These are phyloP conservation scores for Sugiyamaella chiloensis DNA, from an alignment of 805 yeast species.

Conservation along the genomic window DNA sequence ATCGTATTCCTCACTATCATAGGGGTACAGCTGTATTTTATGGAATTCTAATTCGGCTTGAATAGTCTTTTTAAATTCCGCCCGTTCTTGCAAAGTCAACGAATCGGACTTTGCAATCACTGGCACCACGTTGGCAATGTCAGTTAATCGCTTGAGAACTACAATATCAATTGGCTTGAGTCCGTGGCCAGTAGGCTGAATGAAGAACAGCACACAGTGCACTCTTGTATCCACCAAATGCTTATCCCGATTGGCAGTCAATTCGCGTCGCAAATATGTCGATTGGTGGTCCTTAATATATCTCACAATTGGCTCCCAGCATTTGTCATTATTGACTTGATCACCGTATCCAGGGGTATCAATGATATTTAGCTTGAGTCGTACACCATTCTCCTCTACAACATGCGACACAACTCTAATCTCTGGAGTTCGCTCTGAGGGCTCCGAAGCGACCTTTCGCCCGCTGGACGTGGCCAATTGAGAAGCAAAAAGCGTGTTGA, in stretches of 20 bases:
- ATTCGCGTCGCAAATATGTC: constrained; percentile 83
- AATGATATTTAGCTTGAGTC: constrained; percentile 78
- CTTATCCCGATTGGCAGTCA: constrained; percentile 89
- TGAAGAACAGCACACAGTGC: constrained; percentile 87
- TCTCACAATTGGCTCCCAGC: constrained; percentile 95
- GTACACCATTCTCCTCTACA: constrained; percentile 81
- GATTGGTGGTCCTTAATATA: constrained; percentile 95
- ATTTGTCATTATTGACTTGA: constrained; percentile 88
- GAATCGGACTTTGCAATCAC: constrained; percentile 93
- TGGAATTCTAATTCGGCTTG: constrained; percentile 71
- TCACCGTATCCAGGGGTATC: constrained; percentile 99
- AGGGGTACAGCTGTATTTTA: constrained; percentile 77
- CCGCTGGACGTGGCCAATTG: constrained; percentile 74
- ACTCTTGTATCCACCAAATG: constrained; percentile 83
- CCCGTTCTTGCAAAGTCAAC: constrained; percentile 80
- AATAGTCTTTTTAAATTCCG: constrained; percentile 64
- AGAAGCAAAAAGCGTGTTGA: constrained; percentile 86
- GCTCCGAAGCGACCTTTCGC: constrained; percentile 61
- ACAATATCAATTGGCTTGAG: constrained; percentile 77
- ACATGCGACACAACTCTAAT: constrained; percentile 47
- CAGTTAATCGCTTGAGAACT: constrained; percentile 78
- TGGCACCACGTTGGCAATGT: constrained; percentile 91
- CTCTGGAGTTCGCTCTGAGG: constrained; percentile 83
- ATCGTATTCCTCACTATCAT: constrained; percentile 58
- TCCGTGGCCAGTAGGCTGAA: constrained; percentile 86